These are phyloP conservation scores for Fusarium haematococcum DNA, from an alignment of 2,329 filamentous ascomycete genomes.

Conservation along the genomic window DNA sequence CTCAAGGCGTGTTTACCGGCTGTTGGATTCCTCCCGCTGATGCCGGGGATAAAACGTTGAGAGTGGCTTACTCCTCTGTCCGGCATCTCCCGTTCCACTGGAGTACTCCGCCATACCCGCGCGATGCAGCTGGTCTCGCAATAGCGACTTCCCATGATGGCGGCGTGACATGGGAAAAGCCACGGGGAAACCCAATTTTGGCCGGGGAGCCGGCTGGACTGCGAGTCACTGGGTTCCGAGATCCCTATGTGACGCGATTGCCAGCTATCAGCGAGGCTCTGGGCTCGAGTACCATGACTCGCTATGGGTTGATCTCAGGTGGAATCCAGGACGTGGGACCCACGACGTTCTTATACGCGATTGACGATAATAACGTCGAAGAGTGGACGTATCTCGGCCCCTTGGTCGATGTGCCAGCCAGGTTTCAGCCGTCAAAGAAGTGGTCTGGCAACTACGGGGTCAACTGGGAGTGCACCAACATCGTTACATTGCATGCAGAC, in stretches of 20 bases:
- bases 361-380: constrained; percentile 51
- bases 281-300: constrained; percentile 17
- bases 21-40: constrained; percentile 59
- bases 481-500: constrained; percentile 52
- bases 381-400: constrained; percentile 58
- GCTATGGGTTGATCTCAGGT: constrained; percentile 61
- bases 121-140: constrained; percentile 50
- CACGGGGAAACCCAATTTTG: constrained; percentile 43
- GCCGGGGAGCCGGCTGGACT: constrained; percentile 39
- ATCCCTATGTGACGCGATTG: constrained; percentile 46
- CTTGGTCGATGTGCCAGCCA: constrained; percentile 53
- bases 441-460: constrained; percentile 62
- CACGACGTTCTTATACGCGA: constrained; percentile 58
- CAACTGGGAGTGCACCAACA: constrained; percentile 63
- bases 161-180: constrained; percentile 47
- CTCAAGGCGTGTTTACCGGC: constrained; percentile 63
- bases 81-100: constrained; percentile 49
- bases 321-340: constrained; percentile 55
- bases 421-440: constrained; percentile 50
- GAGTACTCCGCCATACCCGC: constrained; percentile 46
- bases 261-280: constrained; percentile 30
- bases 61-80: constrained; percentile 48
- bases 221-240: constrained; percentile 45
- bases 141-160: constrained; percentile 52
- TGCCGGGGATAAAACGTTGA: constrained; percentile 50